A percentile compares a stretch with the other conserved stretches of the same genome.
Conservation (phyloP, 2,329 filamentous ascomycete genomes). For the Thelonectria discophora region DNA sequence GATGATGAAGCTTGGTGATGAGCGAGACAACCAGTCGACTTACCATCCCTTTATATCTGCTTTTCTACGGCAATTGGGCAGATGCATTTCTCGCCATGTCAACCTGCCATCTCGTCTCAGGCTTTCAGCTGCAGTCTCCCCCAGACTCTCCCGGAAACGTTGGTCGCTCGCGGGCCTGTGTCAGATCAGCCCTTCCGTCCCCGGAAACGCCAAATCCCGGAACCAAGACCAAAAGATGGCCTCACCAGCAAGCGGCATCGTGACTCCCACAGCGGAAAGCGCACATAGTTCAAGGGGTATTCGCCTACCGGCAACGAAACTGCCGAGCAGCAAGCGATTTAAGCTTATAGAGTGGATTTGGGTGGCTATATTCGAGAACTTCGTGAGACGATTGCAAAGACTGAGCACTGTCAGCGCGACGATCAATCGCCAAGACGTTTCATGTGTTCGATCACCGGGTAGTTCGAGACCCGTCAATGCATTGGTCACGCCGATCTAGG, state of each 20-base stretch:
- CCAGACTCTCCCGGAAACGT: not conserved
- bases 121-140: not conserved
- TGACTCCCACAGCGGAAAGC: not conserved
- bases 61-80: not conserved
- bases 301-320: not conserved
- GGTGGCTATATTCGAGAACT: not conserved
- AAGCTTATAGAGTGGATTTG: not conserved
- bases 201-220: constrained; percentile 28
- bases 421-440: not conserved
- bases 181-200: constrained; percentile 15
- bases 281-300: not conserved
- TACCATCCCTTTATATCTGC: not conserved
- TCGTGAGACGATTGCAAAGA: not conserved
- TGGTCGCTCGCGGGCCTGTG: constrained; percentile 10
- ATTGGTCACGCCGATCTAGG: not conserved
- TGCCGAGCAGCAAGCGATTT: not conserved
- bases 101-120: not conserved
- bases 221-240: constrained; percentile 5
- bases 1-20: not conserved
- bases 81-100: not conserved
- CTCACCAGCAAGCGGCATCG: not conserved
- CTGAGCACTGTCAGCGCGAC: not conserved
- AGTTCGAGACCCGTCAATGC: not conserved
- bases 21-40: not conserved
- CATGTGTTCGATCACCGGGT: not conserved